Evolutionary conservation across 352 stramenopile species (phyloP), one percentile per base, ranked within the genome.

Genomic region (Thalassiosira sp.): DNA sequence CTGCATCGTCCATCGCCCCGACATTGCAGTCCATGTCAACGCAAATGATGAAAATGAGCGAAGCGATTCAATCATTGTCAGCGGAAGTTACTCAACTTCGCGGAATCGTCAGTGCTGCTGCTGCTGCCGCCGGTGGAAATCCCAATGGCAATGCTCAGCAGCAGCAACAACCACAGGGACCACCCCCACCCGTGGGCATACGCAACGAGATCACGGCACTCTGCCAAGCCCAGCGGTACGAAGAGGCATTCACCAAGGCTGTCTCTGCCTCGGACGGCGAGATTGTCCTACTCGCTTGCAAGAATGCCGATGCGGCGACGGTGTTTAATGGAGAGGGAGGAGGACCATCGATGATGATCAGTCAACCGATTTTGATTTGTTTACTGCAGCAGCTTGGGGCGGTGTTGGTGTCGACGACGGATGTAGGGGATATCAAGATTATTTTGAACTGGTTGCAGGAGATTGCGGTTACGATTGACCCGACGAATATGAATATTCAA

Each of bases 351-450:
- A 45, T 81, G 5, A 22, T 43, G 10, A 57, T 93, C 11, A 87
- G 74, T 67, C 86, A 91, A 65, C 72, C 82, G 5, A 89, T 92
- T 53, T 71, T 94, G 31, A 63, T 94, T 5, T 92, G 83, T 62
- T 59, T 94, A 40, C 83, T 92, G 79, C 86, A 92, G 52, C 85
- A 94, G 51, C 66, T 94, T 8, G 82, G 83, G 11, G 75, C 78
- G 25, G 73, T 81, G 10, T 56, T 94, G 5, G 67, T 82, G 3
- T 46, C 54, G 13, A 49, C 66, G 1, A 79, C 69, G 11, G 51
- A 65, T n/a, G 28, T 58, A 7, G 57, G 43, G 13, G 74, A 88
- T 66, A 58, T 92, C 10, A 67, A 81, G 35, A 80, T 72, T 5
- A 66, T 86, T 56, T 52, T 92, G 24, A 59, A 54, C 7, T 94